A percentile compares a stretch with the other conserved stretches of the same genome.
phyloP scores from a whole-genome alignment of 1,139 yeast genomes.

The Saccharomyces pastorianus region DNA sequence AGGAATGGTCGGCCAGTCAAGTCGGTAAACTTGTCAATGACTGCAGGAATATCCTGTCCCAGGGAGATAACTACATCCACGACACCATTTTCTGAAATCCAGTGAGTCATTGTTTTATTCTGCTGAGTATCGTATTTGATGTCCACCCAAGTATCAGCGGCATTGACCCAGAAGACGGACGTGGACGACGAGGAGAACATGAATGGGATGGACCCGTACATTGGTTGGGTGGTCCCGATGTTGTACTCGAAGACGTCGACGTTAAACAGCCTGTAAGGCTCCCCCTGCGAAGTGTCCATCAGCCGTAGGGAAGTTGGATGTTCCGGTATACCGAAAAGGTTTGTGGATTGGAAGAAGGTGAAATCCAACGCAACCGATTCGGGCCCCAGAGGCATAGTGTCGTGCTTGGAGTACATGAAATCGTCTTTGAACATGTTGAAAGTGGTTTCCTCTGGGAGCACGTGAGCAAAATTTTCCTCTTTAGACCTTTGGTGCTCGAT shows the following conservation, averaged over 20 bases:
- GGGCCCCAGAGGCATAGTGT: conserved; percentile 72
- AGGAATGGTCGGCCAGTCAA: conserved; percentile 69
- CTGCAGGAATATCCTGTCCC: conserved; percentile 47
- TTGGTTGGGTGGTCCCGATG: conserved; percentile 69
- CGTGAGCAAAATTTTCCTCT: conserved; percentile 30
- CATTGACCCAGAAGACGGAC: conserved; percentile 86
- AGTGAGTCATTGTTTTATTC: conserved; percentile 47
- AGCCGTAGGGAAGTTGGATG: conserved; percentile 77
- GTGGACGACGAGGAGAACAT: conserved; percentile 54
- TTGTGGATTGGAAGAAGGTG: conserved; percentile 47
- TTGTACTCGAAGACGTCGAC: conserved; percentile 95
- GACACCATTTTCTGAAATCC: conserved; percentile 90
- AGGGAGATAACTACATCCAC: conserved; percentile 67
- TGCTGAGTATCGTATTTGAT: conserved; percentile 37
- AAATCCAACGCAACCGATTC: conserved; percentile 82
- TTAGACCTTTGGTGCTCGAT: conserved; percentile 65
- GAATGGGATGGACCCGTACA: conserved; percentile 93
- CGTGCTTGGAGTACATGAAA: conserved; percentile 53
- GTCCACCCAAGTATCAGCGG: conserved; percentile 89
- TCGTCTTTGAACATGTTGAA: conserved; percentile 53
- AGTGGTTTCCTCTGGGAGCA: conserved; percentile 48
- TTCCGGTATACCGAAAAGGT: conserved; percentile 90
- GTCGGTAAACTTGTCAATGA: conserved; percentile 55
- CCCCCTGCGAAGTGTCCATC: conserved; percentile 50
- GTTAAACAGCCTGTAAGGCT: conserved; percentile 81